phyloP scores from a whole-genome alignment of 495 filamentous ascomycete species.

The Penicillium simplicissimum region DNA sequence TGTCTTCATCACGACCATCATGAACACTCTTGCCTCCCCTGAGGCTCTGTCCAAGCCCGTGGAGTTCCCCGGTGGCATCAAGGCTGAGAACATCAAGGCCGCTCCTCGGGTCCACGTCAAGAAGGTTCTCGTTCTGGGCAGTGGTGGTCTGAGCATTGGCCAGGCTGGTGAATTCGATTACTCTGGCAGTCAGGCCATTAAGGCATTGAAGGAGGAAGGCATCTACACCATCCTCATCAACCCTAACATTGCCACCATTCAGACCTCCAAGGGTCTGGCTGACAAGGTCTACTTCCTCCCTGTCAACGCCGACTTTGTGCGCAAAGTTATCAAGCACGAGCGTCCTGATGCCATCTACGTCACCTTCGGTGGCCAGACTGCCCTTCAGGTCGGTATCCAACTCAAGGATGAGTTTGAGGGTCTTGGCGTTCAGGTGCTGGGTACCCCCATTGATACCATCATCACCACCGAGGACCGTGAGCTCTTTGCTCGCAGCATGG shows the following conservation, averaged over 20 bases:
- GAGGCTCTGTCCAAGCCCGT: conserved; percentile 68
- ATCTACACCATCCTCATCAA: conserved; percentile 96
- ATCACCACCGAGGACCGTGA: conserved; percentile 98
- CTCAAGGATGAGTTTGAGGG: conserved; percentile 92
- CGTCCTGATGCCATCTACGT: conserved; percentile 95
- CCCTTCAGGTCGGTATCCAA: conserved; percentile 90
- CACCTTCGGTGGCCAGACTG: conserved; percentile 96
- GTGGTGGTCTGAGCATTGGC: conserved; percentile 94
- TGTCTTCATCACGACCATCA: conserved; percentile 87
- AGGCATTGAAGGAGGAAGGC: conserved; percentile 95
- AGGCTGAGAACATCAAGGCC: conserved; percentile 70
- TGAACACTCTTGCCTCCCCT: conserved; percentile 59
- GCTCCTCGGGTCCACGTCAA: conserved; percentile 81
- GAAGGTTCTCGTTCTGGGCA: conserved; percentile 97
- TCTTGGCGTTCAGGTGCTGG: conserved; percentile 89
- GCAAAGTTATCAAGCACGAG: conserved; percentile 94
- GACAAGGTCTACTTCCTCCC: conserved; percentile 99
- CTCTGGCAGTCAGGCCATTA: conserved; percentile 88
- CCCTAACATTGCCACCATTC: conserved; percentile 98
- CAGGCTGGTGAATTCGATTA: conserved; percentile 99
- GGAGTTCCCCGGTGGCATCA: conserved; percentile 79
- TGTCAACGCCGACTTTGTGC: conserved; percentile 92
- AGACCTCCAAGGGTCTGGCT: conserved; percentile 91
- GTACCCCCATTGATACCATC: conserved; percentile 96
- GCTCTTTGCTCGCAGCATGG: conserved; percentile 96